Base-by-base conservation (phyloP, 2,329 filamentous ascomycete genomes). In the Diplodia mutila region DNA sequence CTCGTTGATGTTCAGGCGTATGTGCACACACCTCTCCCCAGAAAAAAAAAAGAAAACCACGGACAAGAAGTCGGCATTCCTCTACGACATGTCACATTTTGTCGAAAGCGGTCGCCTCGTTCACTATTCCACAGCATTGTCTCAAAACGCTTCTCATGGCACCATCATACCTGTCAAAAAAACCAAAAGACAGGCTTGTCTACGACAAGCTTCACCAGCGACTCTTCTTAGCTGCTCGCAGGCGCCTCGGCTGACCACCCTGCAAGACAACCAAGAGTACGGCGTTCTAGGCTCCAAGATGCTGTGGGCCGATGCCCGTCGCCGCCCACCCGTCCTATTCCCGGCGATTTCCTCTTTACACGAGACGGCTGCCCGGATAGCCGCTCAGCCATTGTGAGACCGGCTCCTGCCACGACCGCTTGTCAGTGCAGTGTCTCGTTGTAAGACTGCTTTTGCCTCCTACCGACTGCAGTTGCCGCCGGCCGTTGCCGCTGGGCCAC, bases 151-250 rank as follows among this genome's bases (percentile, higher is more conserved):
- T 37, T 39, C n/a, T 16, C 53, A 57, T 34, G 32, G 4, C 9
- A 32, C 46, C 46, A 37, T 16, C 11, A 39, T 27, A 21, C 59
- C 9, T 63, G 46, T 51, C 59, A 46, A 63, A 63, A 8, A 48
- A 3, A 3, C 18, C 59, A 51, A 29, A 8, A 18, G 29, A 63
- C 59, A 25, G n/a, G 42, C 59, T 63, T 52, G 42, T 63, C 59
- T 51, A 51, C 42, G 59, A 51, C 59, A 63, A 63, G 46, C 59
- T 63, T 51, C 59, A 51, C 11, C 46, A 63, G 46, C 59, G 37
- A 63, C 12, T 48, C 59, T 51, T 55, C 16, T 61, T 51, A 18
- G 18, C 59, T 46, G 42, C 29, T 25, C 39, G 57, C 57, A 25
- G 39, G 21, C 21, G 5, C 7, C 14, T 16, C 57, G 34, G 4